Conservation (phyloP, 129 eudicot genomes). For the Centaurea solstitialis region DNA sequence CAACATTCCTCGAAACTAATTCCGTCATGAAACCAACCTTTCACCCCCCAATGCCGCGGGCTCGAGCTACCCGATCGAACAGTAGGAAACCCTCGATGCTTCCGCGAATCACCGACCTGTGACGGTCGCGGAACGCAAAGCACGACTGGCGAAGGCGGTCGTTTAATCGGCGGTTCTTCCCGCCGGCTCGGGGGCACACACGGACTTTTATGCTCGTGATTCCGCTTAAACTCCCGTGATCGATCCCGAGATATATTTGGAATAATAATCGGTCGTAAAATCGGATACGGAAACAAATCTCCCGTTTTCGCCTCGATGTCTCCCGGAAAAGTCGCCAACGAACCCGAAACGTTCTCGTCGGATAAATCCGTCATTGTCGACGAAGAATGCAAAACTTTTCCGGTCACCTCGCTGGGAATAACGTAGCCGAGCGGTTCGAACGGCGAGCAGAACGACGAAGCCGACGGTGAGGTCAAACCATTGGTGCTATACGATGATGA, state of each 20-base stretch:
- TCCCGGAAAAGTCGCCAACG: conserved; percentile 58
- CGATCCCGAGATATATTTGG: conserved; percentile 76
- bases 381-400: conserved; percentile 60
- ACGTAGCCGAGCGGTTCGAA: conserved; percentile 89
- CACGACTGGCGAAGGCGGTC: conserved; percentile 98
- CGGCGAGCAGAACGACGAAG: conserved; percentile 84
- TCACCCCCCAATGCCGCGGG: conserved; percentile 95
- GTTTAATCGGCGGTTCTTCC: conserved; percentile 73
- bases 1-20: conserved; percentile 69
- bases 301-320: conserved; percentile 72
- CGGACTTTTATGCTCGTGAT: conserved; percentile 78
- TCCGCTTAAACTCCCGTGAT: conserved; percentile 78
- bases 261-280: conserved; percentile 84
- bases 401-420: conserved; percentile 62
- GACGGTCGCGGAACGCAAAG: conserved; percentile 92
- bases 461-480: conserved; percentile 86
- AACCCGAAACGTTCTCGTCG: conserved; percentile 60
- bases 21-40: conserved; percentile 94
- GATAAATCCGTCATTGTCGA: conserved; percentile 58
- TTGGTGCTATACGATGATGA: conserved; percentile 92
- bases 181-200: conserved; percentile 88
- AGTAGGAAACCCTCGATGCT: conserved; percentile 87
- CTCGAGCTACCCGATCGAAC: conserved; percentile 99
- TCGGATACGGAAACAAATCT: conserved; percentile 81
- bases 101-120: conserved; percentile 71